phyloP scores from a whole-genome alignment of 1,284 basidiomycete genomes.

The Cryptococcus sp. region DNA sequence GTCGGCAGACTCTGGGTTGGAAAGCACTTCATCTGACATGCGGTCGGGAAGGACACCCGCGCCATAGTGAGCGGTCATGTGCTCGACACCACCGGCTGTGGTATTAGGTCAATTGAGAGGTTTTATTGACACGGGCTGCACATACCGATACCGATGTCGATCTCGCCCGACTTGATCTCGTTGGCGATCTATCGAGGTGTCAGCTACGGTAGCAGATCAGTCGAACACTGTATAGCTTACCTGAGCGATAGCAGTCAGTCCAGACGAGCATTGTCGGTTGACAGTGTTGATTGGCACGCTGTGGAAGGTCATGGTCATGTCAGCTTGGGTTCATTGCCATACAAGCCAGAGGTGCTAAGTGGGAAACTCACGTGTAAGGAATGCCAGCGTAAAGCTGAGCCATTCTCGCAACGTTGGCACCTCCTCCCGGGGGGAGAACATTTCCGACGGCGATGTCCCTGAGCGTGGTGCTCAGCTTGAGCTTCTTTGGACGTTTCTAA shows the following conservation, averaged over 20 bases:
- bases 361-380: constrained; percentile 63
- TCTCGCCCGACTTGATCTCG: constrained; percentile 78
- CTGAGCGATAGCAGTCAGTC: constrained; percentile 80
- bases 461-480: constrained; percentile 62
- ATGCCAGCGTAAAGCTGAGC: constrained; percentile 90
- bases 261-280: constrained; percentile 94
- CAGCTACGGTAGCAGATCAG: background rate
- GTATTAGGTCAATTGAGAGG: background rate
- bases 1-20: constrained; percentile 79
- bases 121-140: constrained; percentile 10
- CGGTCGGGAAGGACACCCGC: constrained; percentile 68
- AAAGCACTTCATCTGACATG: constrained; percentile 77
- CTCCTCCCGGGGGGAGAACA: constrained; percentile 89
- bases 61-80: constrained; percentile 87
- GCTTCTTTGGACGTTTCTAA: background rate
- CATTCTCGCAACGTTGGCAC: constrained; percentile 89
- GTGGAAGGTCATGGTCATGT: background rate
- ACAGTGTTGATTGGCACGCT: constrained; percentile 76
- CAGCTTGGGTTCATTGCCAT: background rate
- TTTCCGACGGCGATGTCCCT: constrained; percentile 92
- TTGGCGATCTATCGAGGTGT: constrained; percentile 69
- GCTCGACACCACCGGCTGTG: constrained; percentile 81
- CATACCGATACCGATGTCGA: constrained; percentile 89
- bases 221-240: constrained; percentile 14
- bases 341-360: background rate